Evolutionary conservation across 306 rosid genomes (phyloP), one percentile per base, ranked within the genome.

Genomic region (Nissolia schottii): DNA sequence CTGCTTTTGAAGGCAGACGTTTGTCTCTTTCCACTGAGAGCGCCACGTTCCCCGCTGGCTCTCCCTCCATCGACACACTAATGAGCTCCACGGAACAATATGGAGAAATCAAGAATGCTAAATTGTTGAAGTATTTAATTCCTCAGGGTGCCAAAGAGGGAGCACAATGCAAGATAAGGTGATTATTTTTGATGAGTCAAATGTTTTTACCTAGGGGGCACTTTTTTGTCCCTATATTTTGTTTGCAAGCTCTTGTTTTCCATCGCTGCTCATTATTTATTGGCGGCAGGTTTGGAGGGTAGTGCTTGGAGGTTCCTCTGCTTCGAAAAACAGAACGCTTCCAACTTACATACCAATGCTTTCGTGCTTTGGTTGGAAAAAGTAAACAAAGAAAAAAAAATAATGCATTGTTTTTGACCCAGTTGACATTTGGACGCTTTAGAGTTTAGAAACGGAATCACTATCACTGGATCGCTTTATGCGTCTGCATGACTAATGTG

Each of bases 61-160:
- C 75, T 48, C 64, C 84, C 75, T 83, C 89, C 93, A 87, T 89
- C 48, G 35, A 51, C 5, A n/a, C n/a, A n/a, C n/a, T n/a, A 20
- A 43, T 2, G 20, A 56, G 43, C 25, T 22, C 9, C 16, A n/a
- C 1, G 29, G 9, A 27, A 20, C 29, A 55, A 40, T 62, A 25
- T 35, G 24, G 3, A 11, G 19, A 55, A 2, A 31, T 12, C n/a
- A 3, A 34, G 7, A 8, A 46, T 5, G 9, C 11, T 11, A 13
- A 74, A 53, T 28, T 19, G 13, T 66, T 66, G 67, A 65, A 56
- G 43, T 28, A 49, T 2, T 56, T 66, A n/a, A n/a, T n/a, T n/a
- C n/a, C 34, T 66, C 3, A 18, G 32, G 27, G n/a, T n/a, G n/a
- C 59, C 37, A 75, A 65, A 61, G 35, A 6, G 63, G 6, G 62